phyloP scores from a whole-genome alignment of 176 grass and related monocot genomes.

The Oryza glumipatula region DNA sequence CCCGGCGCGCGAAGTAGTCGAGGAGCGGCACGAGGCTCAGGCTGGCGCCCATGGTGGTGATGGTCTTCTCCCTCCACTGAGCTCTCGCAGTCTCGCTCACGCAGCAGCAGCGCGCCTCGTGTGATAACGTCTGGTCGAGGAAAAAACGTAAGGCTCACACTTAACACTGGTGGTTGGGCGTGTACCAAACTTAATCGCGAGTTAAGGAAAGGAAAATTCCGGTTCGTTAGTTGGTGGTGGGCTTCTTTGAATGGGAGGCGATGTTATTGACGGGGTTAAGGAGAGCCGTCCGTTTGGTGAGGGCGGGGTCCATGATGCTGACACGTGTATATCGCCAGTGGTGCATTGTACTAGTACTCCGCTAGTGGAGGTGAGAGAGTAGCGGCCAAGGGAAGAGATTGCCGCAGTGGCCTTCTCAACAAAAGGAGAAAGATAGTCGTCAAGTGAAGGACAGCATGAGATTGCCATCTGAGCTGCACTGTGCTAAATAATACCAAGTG shows the following conservation, averaged over 20 bases:
- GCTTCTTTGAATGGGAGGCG: background rate
- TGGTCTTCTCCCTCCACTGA: background rate
- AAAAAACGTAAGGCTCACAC: background rate
- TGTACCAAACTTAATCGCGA: constrained; percentile 11
- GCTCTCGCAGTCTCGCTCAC: background rate
- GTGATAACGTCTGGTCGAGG: background rate
- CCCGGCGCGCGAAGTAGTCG: constrained; percentile 52
- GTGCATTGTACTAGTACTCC: too few species aligned
- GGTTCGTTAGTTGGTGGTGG: background rate
- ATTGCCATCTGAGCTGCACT: background rate
- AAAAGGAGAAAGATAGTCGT: background rate
- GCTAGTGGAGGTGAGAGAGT: background rate
- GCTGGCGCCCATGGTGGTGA: constrained; percentile 50
- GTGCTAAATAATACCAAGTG: background rate
- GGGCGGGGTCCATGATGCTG: background rate
- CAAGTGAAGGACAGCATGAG: background rate
- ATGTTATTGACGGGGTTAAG: background rate
- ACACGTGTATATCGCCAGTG: background rate
- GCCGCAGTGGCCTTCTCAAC: background rate
- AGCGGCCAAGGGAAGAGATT: constrained; percentile 20
- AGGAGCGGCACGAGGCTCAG: constrained; percentile 60
- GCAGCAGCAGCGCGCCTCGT: background rate
- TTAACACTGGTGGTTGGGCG: constrained; percentile 37
- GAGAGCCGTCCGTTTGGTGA: background rate
- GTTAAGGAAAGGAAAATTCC: background rate